Base-by-base conservation (phyloP, 2,329 filamentous ascomycete genomes). In the Chaetomium sp. region DNA sequence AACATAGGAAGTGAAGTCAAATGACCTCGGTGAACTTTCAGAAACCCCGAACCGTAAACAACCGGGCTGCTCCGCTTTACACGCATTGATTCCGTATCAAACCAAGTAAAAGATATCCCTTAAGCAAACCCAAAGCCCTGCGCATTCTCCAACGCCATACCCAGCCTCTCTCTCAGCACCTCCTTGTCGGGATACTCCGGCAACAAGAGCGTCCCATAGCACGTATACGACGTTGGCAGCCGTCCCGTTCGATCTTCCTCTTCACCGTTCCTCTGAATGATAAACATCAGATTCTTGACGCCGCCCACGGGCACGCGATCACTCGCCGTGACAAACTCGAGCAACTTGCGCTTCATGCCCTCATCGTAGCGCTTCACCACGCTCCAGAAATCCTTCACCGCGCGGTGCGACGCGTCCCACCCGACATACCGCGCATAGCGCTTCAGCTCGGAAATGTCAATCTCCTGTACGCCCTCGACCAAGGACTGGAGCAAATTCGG, bases 301-400 rank as follows among this genome's bases (percentile, higher is more conserved):
- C 94, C 94, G 19, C 89, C 91, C 0, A 96, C 88, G 0, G 94
- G 94, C 1, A 97, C 82, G 2, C 94, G 81, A 67, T 96, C 91
- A 64, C 86, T 92, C 0, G 92, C 92, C 11, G 94, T 99, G 35
- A 99, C 91, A 66, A 99, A 99, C 69, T 96, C 91, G 36, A 99
- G 77, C 37, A 99, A 74, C 64, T 82, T 84, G 52, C 84, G 81
- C 70, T 87, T 87, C 76, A 91, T 87, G 45, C 80, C 76, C 12
- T 86, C 78, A 57, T 83, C 78, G 66, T 82, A 94, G 38, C 69
- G 71, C 61, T 80, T 80, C 1, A 96, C 87, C 6, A 96, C 79
- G 10, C 78, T 78, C 94, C 94, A 99, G 69, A 99, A 97, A 62
- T 88, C 82, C 32, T 76, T 74, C 43, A 99, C 84, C 1, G 86